phyloP scores from a whole-genome alignment of 2,329 filamentous ascomycete species.

The Colletotrichum higginsianum region DNA sequence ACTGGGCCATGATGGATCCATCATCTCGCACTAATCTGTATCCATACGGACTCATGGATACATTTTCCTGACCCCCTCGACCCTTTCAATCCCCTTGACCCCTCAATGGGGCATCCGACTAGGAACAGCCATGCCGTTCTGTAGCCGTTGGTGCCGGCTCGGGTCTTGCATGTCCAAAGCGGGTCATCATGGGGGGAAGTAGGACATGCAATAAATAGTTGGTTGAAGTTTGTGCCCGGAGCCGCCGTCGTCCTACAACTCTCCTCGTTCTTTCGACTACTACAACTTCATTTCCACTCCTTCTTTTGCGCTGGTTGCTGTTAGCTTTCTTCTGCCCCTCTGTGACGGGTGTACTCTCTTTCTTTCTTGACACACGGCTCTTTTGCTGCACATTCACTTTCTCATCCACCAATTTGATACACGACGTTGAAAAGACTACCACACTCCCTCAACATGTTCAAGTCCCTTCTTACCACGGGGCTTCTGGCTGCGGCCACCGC shows the following conservation, averaged over 20 bases:
- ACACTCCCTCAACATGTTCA: slow-evolving; percentile 36
- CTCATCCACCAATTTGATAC: not conserved
- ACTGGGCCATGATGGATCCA: slow-evolving; percentile 3
- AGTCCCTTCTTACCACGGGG: slow-evolving; percentile 35
- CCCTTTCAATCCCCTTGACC: slow-evolving; percentile 1
- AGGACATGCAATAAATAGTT: slow-evolving; percentile 23
- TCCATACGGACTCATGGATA: slow-evolving; percentile 1
- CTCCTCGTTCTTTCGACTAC: not conserved
- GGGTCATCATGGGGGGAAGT: not conserved
- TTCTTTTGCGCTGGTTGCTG: slow-evolving; percentile 36
- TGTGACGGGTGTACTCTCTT: slow-evolving; percentile 41
- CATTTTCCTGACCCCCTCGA: slow-evolving; percentile 12
- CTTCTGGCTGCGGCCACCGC: slow-evolving; percentile 31
- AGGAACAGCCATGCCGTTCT: not conserved
- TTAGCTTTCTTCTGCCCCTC: slow-evolving; percentile 33
- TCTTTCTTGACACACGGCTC: slow-evolving; percentile 1
- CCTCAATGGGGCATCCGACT: not conserved
- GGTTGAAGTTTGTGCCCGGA: too few relatives aligned
- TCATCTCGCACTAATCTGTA: too few relatives aligned
- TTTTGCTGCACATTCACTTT: slow-evolving; percentile 37
- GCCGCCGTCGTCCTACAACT: not conserved
- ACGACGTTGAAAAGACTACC: not conserved
- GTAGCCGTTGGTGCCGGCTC: slow-evolving; percentile 15
- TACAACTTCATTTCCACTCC: slow-evolving; percentile 23
- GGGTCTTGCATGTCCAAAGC: not conserved